These are phyloP conservation scores for Agastache rugosa DNA, from an alignment of 257 asterid species.

Conservation along the genomic window DNA sequence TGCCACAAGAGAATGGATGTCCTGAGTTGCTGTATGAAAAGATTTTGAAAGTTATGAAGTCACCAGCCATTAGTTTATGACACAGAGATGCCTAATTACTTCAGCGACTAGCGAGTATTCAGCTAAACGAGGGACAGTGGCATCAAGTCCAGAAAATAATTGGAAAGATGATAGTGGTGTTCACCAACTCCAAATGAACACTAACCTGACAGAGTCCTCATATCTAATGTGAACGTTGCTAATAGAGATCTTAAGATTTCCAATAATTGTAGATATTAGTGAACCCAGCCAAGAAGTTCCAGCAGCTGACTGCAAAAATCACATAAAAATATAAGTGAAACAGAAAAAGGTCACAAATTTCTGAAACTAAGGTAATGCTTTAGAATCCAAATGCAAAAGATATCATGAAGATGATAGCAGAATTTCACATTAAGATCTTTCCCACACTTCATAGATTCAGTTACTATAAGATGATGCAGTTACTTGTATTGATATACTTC, in stretches of 20 bases:
- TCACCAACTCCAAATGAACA: conserved; percentile 30
- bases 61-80: conserved; percentile 23
- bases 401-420: conserved; percentile 25
- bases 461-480: conserved; percentile 19
- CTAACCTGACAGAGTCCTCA: conserved; percentile 91
- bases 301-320: conserved; percentile 72
- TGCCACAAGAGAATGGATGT: conserved; percentile 90
- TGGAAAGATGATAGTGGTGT: conserved; percentile 14
- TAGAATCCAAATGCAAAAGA: conserved; percentile 23
- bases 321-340: conserved; percentile 29
- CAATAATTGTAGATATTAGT: conserved; percentile 86
- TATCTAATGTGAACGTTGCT: conserved; percentile 97
- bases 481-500: conserved; percentile 8
- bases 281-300: conserved; percentile 99
- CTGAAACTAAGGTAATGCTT: conserved; percentile 16
- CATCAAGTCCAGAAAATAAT: conserved; percentile 31
- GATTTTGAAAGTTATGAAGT: conserved; percentile 29
- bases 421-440: conserved; percentile 27
- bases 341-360: background rate
- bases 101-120: background rate
- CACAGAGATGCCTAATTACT: conserved; percentile 20
- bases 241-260: conserved; percentile 94
- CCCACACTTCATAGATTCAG: conserved; percentile 10
- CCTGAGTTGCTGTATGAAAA: conserved; percentile 79
- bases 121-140: background rate